Conservation (phyloP, 495 filamentous ascomycete genomes). For the Penicillium flavigenum region DNA sequence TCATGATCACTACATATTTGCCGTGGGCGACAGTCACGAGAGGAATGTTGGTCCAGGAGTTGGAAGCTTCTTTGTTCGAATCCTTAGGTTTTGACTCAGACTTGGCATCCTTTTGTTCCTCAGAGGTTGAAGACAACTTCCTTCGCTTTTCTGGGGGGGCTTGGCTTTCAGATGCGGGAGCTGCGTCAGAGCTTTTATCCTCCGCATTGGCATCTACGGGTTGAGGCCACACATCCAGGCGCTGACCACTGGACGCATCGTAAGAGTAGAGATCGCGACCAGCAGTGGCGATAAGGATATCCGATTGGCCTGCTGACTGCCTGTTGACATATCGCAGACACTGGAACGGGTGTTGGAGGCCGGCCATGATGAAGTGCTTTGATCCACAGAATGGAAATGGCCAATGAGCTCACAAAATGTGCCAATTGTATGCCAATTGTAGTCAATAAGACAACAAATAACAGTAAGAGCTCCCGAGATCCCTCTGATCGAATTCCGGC, state of each 20-base stretch:
- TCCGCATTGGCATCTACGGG: slow-evolving; percentile 29
- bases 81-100: slow-evolving; percentile 15
- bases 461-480: not conserved
- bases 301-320: slow-evolving; percentile 23
- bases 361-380: slow-evolving; percentile 29
- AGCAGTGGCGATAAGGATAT: slow-evolving; percentile 55
- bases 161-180: slow-evolving; percentile 30
- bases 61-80: slow-evolving; percentile 5
- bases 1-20: slow-evolving; percentile 70
- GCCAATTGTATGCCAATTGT: not conserved
- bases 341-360: slow-evolving; percentile 53
- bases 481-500: slow-evolving; percentile 15
- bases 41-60: slow-evolving; percentile 50
- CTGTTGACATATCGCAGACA: slow-evolving; percentile 48
- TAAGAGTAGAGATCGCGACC: slow-evolving; percentile 56
- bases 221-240: slow-evolving; percentile 52
- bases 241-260: slow-evolving; percentile 40
- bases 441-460: not conserved
- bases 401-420: not conserved
- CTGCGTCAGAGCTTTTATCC: slow-evolving; percentile 18
- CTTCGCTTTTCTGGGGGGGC: slow-evolving; percentile 52
- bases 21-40: slow-evolving; percentile 59
- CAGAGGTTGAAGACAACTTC: slow-evolving; percentile 41
- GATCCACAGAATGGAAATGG: not conserved
- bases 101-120: slow-evolving; percentile 26